Conservation (phyloP, 805 yeast species). For the Starmerella gropengiesseri region DNA sequence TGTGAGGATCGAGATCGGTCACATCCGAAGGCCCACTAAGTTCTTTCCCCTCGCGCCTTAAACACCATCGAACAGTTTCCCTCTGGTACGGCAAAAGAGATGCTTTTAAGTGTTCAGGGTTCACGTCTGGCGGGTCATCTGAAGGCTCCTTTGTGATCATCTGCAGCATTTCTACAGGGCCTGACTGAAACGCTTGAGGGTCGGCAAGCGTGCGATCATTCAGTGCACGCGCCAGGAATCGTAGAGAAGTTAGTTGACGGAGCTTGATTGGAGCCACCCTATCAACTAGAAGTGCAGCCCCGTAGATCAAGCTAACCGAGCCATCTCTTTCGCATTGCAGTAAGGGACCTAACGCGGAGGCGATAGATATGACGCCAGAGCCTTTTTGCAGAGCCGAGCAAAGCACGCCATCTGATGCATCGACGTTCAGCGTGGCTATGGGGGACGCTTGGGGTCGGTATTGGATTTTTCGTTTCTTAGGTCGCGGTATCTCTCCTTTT, state of each 20-base stretch:
- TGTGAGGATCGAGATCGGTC: slow-evolving; percentile 19
- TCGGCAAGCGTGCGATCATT: slow-evolving; percentile 13
- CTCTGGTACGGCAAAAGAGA: slow-evolving; percentile 29
- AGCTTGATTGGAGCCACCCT: background rate
- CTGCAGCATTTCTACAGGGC: slow-evolving; percentile 14
- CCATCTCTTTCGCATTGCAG: background rate
- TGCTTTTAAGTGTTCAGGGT: slow-evolving; percentile 14
- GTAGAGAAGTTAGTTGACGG: slow-evolving; percentile 4
- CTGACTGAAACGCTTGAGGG: slow-evolving; percentile 12
- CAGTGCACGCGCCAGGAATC: slow-evolving; percentile 14
- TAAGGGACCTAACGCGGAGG: background rate
- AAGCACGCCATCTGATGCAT: background rate
- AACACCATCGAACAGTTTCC: slow-evolving; percentile 31
- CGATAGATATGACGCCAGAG: background rate
- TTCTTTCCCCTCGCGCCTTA: slow-evolving; percentile 30
- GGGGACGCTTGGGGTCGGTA: too few relatives aligned
- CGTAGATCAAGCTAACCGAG: background rate
- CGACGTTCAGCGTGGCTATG: background rate
- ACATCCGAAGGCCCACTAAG: slow-evolving; percentile 16
- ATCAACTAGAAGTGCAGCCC: slow-evolving; percentile 5
- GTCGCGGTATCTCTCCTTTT: too few relatives aligned
- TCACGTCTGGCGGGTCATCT: slow-evolving; percentile 9
- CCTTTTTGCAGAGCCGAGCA: background rate
- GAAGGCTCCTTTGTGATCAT: slow-evolving; percentile 11
- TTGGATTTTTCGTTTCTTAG: too few relatives aligned